Evolutionary conservation across 176 grass and related monocot species (phyloP), one percentile per base, ranked within the genome.

Genomic region (Ananas comosus): DNA sequence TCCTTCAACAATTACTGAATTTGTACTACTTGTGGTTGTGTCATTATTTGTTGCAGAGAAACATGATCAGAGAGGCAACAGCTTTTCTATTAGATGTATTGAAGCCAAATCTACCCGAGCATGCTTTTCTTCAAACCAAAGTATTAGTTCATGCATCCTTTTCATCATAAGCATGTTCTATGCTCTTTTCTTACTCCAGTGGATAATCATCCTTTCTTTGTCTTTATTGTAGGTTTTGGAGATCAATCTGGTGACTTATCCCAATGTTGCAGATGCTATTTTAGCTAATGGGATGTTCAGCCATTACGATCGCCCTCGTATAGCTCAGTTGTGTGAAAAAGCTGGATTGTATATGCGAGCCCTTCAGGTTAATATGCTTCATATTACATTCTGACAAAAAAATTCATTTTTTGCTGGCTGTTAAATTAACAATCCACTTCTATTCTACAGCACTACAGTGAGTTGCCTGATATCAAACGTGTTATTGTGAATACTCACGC

Each of bases 251-350:
- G 92, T 96, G 54, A 96, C 88, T 64, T 96, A 96, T 78, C 92
- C 88, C 22, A 96, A 96, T 83, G 92, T 96, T 71, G 92, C 92
- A 13, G 92, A 96, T 91, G 92, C 92, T 70, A 96, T 96, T 74
- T 85, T 96, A 81, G 88, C 92, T 66, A 96, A 96, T 81, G 92
- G 88, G 58, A 96, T 96, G 92, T 96, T 96, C 66, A 96, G 86
- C 57, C 94, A 99, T 72, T 99, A 99, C 27, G 94, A 99, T 48
- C 94, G 94, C 22, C 94, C 94, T 70, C 87, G 94, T n/a, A 82
- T 99, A 74, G 94, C 94, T 84, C 94, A 99, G 67, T 66, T 99
- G 56, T 99, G 94, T 78, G 94, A 99, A 90, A 99, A 99, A 65
- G 89, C 77, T 68, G 89, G 94, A 16, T 86, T 99, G 64, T 99